These are phyloP conservation scores for Camellia japonica DNA, from an alignment of 148 eudicot species.

Conservation along the genomic window DNA sequence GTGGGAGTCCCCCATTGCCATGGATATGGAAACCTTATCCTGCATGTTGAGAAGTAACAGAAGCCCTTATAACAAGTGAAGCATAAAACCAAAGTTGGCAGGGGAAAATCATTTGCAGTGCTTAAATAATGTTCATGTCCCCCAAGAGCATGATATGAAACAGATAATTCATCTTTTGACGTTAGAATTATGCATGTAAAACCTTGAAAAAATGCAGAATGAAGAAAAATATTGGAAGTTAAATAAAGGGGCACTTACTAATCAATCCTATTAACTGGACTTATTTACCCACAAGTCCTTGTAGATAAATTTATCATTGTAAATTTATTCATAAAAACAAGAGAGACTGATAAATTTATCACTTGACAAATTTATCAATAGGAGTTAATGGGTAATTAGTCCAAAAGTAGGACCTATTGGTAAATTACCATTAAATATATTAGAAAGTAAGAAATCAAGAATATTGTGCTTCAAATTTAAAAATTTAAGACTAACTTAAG, in stretches of 20 bases:
- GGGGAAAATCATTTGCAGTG: not conserved
- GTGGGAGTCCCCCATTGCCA: conserved; percentile 93
- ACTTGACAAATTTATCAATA: too few species aligned
- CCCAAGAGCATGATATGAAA: not conserved
- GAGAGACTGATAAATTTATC: too few species aligned
- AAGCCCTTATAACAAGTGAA: not conserved
- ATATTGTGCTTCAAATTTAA: too few species aligned
- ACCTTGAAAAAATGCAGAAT: not conserved
- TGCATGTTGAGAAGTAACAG: conserved; percentile 30
- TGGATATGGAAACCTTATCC: conserved; percentile 89
- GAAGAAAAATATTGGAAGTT: not conserved
- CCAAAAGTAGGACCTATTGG: too few species aligned
- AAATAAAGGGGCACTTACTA: too few species aligned
- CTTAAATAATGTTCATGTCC: not conserved
- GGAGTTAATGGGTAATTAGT: too few species aligned
- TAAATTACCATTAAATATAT: too few species aligned
- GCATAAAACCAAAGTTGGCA: not conserved
- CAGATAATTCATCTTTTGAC: not conserved
- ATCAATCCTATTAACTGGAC: too few species aligned
- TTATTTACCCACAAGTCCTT: too few species aligned
- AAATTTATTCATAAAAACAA: too few species aligned
- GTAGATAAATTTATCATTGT: too few species aligned
- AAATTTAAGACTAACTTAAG: too few species aligned
- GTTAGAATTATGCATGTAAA: not conserved
- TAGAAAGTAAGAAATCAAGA: not conserved